Percentiles rank a stretch among this genome's conserved stretches.
These are phyloP conservation scores for Lophiotrema nucula DNA, from an alignment of 495 filamentous ascomycete species.

Conservation along the genomic window DNA sequence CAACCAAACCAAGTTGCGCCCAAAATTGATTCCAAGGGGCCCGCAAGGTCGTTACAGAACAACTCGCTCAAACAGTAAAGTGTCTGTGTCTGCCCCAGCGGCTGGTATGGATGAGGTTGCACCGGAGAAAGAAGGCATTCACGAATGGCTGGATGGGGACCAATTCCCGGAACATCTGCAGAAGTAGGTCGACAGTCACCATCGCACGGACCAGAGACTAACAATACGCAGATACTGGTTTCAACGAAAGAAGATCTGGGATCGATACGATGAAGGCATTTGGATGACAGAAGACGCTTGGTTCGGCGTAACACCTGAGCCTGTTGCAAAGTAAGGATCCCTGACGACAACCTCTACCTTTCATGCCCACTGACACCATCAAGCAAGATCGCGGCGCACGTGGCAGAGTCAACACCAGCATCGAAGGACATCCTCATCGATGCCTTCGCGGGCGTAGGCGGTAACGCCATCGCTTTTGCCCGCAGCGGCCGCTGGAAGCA, in stretches of 20 bases:
- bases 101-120: constrained; percentile 2
- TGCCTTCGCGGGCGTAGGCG: constrained; percentile 86
- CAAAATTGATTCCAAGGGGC: no score
- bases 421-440: constrained; percentile 68
- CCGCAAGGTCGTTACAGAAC: no score
- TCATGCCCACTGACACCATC: constrained; percentile 12
- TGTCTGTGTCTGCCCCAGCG: no score
- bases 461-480: constrained; percentile 94
- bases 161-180: constrained; percentile 62
- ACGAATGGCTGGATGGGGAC: constrained; percentile 14
- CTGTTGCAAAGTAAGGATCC: constrained; percentile 67
- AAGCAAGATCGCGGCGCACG: constrained; percentile 77
- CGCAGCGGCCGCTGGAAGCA: constrained; percentile 69
- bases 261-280: constrained; percentile 79
- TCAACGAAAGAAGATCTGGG: constrained; percentile 82
- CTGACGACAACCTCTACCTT: background rate
- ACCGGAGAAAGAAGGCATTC: constrained; percentile 21
- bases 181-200: constrained; percentile 53
- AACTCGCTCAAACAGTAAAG: no score
- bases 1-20: no score
- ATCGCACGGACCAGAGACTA: background rate
- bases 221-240: constrained; percentile 68
- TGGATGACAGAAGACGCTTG: constrained; percentile 89
- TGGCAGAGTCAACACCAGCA: constrained; percentile 54
- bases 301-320: constrained; percentile 95